A percentile compares a stretch with the other conserved stretches of the same genome.
phyloP scores from a whole-genome alignment of 805 yeast genomes.

The Zygoascus biomembranicola region DNA sequence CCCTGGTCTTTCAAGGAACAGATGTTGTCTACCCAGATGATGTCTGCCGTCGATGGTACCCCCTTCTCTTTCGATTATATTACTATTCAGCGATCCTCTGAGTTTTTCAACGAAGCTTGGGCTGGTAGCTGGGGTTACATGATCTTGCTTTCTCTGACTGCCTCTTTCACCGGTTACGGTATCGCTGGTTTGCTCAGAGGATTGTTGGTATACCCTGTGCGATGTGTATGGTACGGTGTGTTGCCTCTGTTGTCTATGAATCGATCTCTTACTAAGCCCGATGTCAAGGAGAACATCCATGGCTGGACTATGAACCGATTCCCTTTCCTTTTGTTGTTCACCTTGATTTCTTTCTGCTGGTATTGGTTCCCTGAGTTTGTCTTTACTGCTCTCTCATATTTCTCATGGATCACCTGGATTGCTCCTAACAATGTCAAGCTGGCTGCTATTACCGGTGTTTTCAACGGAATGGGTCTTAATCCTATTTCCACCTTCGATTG shows the following conservation, averaged over 20 bases:
- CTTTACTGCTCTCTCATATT: constrained; percentile 51
- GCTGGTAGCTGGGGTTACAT: constrained; percentile 31
- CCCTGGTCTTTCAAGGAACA: constrained; percentile 58
- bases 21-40: constrained; percentile 43
- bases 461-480: constrained; percentile 31
- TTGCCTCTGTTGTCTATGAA: constrained; percentile 48
- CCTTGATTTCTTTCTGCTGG: constrained; percentile 41
- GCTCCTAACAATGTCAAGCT: constrained; percentile 43
- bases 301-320: constrained; percentile 57
- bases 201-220: constrained; percentile 37
- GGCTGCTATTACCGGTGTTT: constrained; percentile 55
- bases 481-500: constrained; percentile 37
- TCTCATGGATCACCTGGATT: constrained; percentile 58
- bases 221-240: constrained; percentile 42
- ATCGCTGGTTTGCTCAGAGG: constrained; percentile 49
- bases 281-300: constrained; percentile 29
- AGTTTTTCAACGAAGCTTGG: constrained; percentile 11
- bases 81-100: constrained; percentile 9
- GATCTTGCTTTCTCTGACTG: constrained; percentile 37
- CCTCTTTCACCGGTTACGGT: constrained; percentile 45
- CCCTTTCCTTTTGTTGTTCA: constrained; percentile 38
- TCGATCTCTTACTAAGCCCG: constrained; percentile 33
- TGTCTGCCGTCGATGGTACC: constrained; percentile 38
- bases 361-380: constrained; percentile 63
- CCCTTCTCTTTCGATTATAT: constrained; percentile 30